Conservation (phyloP, 75 land plant genomes). For the Chamaecyparis obtusa region DNA sequence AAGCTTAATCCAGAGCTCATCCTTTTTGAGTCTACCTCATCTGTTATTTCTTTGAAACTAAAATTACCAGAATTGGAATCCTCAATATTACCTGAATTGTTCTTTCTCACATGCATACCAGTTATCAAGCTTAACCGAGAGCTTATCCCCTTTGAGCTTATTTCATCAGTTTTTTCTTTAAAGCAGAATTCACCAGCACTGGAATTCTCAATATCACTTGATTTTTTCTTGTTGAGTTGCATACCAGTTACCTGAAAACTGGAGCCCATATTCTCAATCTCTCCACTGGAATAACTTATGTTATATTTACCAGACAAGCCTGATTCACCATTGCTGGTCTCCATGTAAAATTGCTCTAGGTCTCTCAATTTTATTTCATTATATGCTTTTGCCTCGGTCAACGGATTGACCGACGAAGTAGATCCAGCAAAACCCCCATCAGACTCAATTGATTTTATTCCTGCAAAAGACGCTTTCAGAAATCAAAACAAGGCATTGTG, state of each 20-base stretch:
- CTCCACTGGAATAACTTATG: background rate
- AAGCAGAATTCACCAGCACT: too few species aligned
- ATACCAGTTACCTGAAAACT: background rate
- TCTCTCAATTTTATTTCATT: background rate
- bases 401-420: background rate
- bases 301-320: background rate
- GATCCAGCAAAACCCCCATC: background rate
- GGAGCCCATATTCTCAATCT: background rate
- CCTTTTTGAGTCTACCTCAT: background rate
- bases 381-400: background rate
- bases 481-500: background rate
- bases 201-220: too few species aligned
- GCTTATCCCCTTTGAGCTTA: too few species aligned
- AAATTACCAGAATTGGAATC: too few species aligned
- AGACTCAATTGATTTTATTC: background rate
- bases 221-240: background rate
- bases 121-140: too few species aligned
- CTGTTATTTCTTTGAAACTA: too few species aligned
- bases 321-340: background rate
- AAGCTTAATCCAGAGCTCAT: background rate
- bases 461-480: background rate
- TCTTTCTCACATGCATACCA: too few species aligned
- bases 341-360: background rate
- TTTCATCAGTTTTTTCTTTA: too few species aligned
- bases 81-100: too few species aligned